phyloP scores from a whole-genome alignment of 352 stramenopile genomes.

The Pythium biforme region DNA sequence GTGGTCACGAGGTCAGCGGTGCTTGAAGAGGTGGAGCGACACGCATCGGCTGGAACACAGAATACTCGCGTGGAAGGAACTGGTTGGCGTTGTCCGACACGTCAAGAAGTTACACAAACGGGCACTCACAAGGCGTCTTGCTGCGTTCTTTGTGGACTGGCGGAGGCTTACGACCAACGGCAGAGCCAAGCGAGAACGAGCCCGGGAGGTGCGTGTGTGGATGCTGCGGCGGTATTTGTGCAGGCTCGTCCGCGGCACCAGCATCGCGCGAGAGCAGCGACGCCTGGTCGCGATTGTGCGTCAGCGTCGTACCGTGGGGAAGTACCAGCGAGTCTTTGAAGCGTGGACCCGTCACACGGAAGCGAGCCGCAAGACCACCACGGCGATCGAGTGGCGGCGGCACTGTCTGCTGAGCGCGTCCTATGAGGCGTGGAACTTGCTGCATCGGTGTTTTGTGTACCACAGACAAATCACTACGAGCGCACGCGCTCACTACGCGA shows the following conservation, averaged over 20 bases:
- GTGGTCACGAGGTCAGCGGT: neutral
- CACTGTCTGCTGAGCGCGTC: conserved; percentile 14
- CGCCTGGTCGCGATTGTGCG: neutral
- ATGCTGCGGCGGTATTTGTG: neutral
- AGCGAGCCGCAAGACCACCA: neutral
- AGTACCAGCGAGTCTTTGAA: neutral
- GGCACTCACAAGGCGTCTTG: neutral
- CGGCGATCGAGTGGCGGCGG: conserved; percentile 14
- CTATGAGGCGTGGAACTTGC: conserved; percentile 21
- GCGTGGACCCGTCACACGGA: conserved; percentile 4
- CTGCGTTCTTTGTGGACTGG: neutral
- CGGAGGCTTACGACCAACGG: neutral
- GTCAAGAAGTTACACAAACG: neutral
- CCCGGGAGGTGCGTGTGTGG: neutral
- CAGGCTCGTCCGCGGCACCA: neutral
- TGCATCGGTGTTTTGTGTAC: conserved; percentile 19
- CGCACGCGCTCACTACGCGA: neutral
- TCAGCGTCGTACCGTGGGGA: neutral
- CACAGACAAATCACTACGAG: neutral
- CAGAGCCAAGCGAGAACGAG: neutral
- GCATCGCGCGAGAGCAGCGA: neutral
- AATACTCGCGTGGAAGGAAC: neutral
- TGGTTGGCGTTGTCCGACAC: conserved; percentile 1
- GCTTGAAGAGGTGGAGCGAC: conserved; percentile 2
- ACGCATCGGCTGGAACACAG: neutral